A percentile compares a stretch with the other conserved stretches of the same genome.
Conservation (phyloP, 2,329 filamentous ascomycete species). For the Teratosphaeria nubilosa region DNA sequence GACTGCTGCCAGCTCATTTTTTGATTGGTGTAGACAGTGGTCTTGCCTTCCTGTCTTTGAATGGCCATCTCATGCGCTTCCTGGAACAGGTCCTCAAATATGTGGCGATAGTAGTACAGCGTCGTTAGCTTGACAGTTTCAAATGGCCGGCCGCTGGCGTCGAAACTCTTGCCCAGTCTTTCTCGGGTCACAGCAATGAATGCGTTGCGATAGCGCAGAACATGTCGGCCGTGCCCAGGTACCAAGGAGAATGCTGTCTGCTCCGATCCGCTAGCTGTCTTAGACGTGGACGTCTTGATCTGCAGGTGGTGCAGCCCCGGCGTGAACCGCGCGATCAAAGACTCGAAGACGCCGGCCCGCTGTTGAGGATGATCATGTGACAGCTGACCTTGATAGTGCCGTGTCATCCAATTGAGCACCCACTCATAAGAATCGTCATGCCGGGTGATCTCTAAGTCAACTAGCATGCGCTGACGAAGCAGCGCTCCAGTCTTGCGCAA, state of each 20-base stretch:
- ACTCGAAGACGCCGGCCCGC: slow-evolving; percentile 38
- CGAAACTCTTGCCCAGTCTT: slow-evolving; percentile 67
- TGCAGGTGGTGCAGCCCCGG: slow-evolving; percentile 54
- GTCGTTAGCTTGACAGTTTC: slow-evolving; percentile 90
- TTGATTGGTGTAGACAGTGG: slow-evolving; percentile 76
- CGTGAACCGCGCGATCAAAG: slow-evolving; percentile 47
- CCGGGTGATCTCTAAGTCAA: slow-evolving; percentile 91
- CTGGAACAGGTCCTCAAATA: slow-evolving; percentile 82
- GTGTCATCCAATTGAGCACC: slow-evolving; percentile 89
- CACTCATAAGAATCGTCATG: slow-evolving; percentile 89
- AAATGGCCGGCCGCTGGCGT: slow-evolving; percentile 79
- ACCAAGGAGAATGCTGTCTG: slow-evolving; percentile 79
- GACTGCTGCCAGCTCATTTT: slow-evolving; percentile 78
- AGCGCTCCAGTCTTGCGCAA: slow-evolving; percentile 61
- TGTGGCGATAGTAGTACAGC: slow-evolving; percentile 74
- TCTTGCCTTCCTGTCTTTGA: slow-evolving; percentile 81
- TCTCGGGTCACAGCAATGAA: slow-evolving; percentile 82
- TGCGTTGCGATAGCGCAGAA: slow-evolving; percentile 75
- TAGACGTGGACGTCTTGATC: slow-evolving; percentile 53
- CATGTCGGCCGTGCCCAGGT: slow-evolving; percentile 80
- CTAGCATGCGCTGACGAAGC: slow-evolving; percentile 73
- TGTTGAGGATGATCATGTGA: slow-evolving; percentile 26
- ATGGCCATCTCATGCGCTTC: slow-evolving; percentile 76
- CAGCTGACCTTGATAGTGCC: slow-evolving; percentile 32
- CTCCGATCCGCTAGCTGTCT: slow-evolving; percentile 51